Evolutionary conservation across 192 early-diverging fungal genomes (phyloP), one percentile per base, ranked within the genome.

Genomic region (Rhizoclosmatium sp.): DNA sequence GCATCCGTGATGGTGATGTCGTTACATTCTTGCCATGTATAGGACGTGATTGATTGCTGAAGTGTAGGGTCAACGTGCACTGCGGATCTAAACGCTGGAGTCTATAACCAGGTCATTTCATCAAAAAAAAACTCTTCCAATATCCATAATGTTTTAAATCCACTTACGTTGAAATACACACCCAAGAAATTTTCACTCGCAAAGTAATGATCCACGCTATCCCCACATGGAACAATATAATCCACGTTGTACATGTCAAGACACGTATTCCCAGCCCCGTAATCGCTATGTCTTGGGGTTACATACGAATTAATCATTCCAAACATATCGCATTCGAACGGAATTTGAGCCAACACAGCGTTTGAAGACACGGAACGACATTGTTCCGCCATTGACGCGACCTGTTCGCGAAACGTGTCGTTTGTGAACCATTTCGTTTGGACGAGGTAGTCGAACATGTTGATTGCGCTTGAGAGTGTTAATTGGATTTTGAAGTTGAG

Each of bases 211-310:
- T 47, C 46, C 54, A 56, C 54, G 44, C 7, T 31, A 39, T 19
- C 31, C 44, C 46, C 67, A 40, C 67, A 69, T 7, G 69, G 69
- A 19, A 71, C 39, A 0, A 23, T 5, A 21, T 31, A 49, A 40
- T 58, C 49, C n/a, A 71, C 49, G 65, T 74, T 76, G 40, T 70
- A 75, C 14, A 46, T 21, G 61, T 71, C 49, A 78, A 75, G 49
- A 23, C 68, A 70, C 10, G 60, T 62, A 47, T 58, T 58, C 7
- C 66, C 48, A 41, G 48, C 47, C 12, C 65, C 61, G 40, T 21
- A 62, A 5, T 62, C 60, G 60, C 5, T 21, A 40, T 62, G 60
- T 9, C 19, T 31, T 31, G 31, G 31, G 31, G 31, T 31, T 31
- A 31, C 31, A 31, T 31, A 31, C 31, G 31, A 31, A 0, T 31